Base-by-base conservation (phyloP, 495 filamentous ascomycete genomes). In the Hypoxylon subgilvum region DNA sequence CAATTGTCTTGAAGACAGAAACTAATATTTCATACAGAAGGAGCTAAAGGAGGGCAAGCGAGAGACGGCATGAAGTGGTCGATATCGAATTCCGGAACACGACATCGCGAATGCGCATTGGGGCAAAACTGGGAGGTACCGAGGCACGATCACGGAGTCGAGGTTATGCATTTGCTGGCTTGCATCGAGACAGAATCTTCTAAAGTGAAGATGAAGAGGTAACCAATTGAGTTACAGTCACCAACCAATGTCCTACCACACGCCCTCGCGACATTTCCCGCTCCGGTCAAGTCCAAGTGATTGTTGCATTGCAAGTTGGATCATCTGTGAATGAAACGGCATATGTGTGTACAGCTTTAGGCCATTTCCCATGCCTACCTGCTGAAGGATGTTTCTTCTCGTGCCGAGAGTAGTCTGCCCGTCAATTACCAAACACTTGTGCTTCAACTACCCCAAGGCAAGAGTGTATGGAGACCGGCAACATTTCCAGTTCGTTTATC, bases 281-380 rank as follows among this genome's bases (percentile, higher is more conserved):
- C 30, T 14, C 17, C 42, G 16, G 9, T 18, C 39, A 18, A 40
- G 12, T 19, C 13, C 21, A 39, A 27, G n/a, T n/a, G n/a, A n/a
- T n/a, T 52, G 31, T 36, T 17, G 14, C 19, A 27, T 7, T 16
- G 16, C 18, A 28, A 35, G 27, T 46, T 51, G 48, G 32, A 51
- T 28, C n/a, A 47, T 31, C 6, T 35, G 47, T 46, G 43, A 66
- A 57, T 30, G 60, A 49, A 72, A 81, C 72, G 94, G 94, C 94
- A 98, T 96, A 88, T 90, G 92, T 98, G 94, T 98, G 94, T 98
- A 98, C 94, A 97, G 91, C 91, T 83, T 80, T 83, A 83, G 82
- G 83, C 79, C 76, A 75, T 52, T n/a, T 46, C 47, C 83, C 75
- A 88, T 92, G 89, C 84, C 82, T 84, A 80, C 75, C 69, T 86